These are phyloP conservation scores for Daldinia sp. DNA, from an alignment of 2,329 filamentous ascomycete species.

Conservation along the genomic window DNA sequence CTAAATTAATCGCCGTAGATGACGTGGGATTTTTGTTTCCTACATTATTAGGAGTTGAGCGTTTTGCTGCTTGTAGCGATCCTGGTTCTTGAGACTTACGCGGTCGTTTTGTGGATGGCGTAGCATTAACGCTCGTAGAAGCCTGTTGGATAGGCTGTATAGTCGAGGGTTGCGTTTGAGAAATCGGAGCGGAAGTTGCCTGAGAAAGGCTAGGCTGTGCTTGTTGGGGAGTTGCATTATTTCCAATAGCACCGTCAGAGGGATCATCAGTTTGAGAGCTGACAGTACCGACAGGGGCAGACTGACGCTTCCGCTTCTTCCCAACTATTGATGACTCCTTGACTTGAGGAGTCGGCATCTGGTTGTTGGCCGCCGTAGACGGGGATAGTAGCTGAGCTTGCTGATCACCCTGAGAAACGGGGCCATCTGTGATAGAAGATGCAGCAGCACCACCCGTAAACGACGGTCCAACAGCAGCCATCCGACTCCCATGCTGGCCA, in stretches of 20 bases:
- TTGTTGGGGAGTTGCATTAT: constrained; percentile 32
- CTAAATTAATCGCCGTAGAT: constrained; percentile 29
- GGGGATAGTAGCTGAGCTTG: constrained; percentile 30
- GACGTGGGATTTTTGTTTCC: constrained; percentile 34
- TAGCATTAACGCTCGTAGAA: constrained; percentile 18
- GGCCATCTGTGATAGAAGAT: constrained; percentile 29
- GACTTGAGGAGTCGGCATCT: constrained; percentile 36
- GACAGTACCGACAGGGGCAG: constrained; percentile 26
- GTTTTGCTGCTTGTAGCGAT: constrained; percentile 35
- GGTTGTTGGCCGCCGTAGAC: constrained; percentile 17
- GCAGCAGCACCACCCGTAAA: constrained; percentile 28
- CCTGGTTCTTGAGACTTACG: constrained; percentile 46
- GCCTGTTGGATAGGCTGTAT: constrained; percentile 38
- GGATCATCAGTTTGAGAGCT: constrained; percentile 32
- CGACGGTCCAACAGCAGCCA: constrained; percentile 12
- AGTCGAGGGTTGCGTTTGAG: constrained; percentile 34
- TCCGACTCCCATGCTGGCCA: constrained; percentile 22
- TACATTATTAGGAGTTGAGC: constrained; percentile 39
- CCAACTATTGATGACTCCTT: constrained; percentile 47
- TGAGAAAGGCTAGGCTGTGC: constrained; percentile 31
- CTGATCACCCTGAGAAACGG: constrained; percentile 32
- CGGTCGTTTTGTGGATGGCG: constrained; percentile 42
- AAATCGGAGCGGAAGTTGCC: constrained; percentile 21
- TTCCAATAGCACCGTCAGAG: constrained; percentile 11
- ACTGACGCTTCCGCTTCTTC: constrained; percentile 47